Base-by-base conservation (phyloP, 108 stramenopile species). In the Epipyxis sp. region DNA sequence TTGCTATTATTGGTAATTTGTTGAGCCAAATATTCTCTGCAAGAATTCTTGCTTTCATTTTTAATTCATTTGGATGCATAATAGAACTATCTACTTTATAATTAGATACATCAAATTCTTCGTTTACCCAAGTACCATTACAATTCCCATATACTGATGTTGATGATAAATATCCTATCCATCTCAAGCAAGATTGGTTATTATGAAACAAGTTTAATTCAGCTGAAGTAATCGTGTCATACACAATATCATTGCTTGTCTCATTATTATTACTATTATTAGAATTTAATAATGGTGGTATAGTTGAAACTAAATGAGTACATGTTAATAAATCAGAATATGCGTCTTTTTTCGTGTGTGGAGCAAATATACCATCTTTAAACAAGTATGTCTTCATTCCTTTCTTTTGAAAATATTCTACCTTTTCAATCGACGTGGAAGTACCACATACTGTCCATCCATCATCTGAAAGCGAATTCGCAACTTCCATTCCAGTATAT, bases 121-220 rank as follows among this genome's bases (percentile, higher is more conserved):
- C 85, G 0, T 80, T 67, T 42, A 86, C 85, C 85, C 83, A 86
- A 13, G 78, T 83, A 1, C 85, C 85, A 0, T 72, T 62, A 20
- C 78, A 43, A 30, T 86, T 83, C 0, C 85, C 85, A 44, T 86
- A 86, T n/a, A 86, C 85, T 80, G 82, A 79, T 34, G 85, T 86
- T 39, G 83, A 84, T 39, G 81, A 82, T 32, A 84, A 46, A 42
- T 86, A 86, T 27, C 85, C 85, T 10, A 86, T 13, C 85, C 85
- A 86, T 45, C 45, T 20, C 10, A 84, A 57, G 46, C 35, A 57
- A 16, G 77, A 69, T 50, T 6, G 20, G n/a, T n/a, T n/a, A n/a
- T n/a, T n/a, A n/a, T n/a, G n/a, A n/a, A n/a, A n/a, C n/a, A n/a
- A n/a, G n/a, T n/a, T n/a, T 13, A 50, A 20, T 50, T 6, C 46